These are phyloP conservation scores for Botryotinia narcissicola DNA, from an alignment of 2,329 filamentous ascomycete genomes.

Conservation along the genomic window DNA sequence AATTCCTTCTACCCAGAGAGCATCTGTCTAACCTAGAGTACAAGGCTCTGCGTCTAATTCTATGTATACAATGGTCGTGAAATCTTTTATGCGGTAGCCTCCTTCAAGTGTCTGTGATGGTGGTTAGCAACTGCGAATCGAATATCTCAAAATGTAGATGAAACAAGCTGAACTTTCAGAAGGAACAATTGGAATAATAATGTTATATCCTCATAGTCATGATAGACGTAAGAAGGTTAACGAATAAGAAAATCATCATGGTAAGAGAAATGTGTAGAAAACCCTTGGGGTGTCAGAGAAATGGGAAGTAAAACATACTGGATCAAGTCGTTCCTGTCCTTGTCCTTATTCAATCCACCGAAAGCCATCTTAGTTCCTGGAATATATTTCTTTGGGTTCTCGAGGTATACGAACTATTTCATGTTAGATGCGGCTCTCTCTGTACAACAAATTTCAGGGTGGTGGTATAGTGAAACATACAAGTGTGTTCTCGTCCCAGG, in stretches of 20 bases:
- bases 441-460: not conserved
- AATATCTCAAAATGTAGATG: not conserved
- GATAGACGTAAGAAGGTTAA: slow-evolving; percentile 39
- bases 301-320: slow-evolving; percentile 61
- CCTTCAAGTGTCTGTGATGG: slow-evolving; percentile 59
- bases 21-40: slow-evolving; percentile 35
- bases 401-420: slow-evolving; percentile 89
- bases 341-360: slow-evolving; percentile 98
- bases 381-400: slow-evolving; percentile 99
- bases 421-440: not conserved
- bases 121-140: not conserved
- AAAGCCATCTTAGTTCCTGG: slow-evolving; percentile 99
- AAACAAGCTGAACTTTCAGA: slow-evolving; percentile 57
- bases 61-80: slow-evolving; percentile 35
- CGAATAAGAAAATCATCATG: slow-evolving; percentile 46
- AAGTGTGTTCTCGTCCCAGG: slow-evolving; percentile 82
- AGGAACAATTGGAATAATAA: slow-evolving; percentile 91
- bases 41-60: slow-evolving; percentile 30
- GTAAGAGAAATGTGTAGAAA: slow-evolving; percentile 18
- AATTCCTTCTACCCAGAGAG: slow-evolving; percentile 8
- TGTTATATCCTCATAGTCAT: slow-evolving; percentile 52
- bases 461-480: slow-evolving; percentile 48
- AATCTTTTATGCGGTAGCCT: slow-evolving; percentile 63
- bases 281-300: not conserved
- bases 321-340: slow-evolving; percentile 99